Evolutionary conservation across 1,284 basidiomycete genomes (phyloP), one percentile per base, ranked within the genome.

Genomic region (Sphaerobolus stellatus): DNA sequence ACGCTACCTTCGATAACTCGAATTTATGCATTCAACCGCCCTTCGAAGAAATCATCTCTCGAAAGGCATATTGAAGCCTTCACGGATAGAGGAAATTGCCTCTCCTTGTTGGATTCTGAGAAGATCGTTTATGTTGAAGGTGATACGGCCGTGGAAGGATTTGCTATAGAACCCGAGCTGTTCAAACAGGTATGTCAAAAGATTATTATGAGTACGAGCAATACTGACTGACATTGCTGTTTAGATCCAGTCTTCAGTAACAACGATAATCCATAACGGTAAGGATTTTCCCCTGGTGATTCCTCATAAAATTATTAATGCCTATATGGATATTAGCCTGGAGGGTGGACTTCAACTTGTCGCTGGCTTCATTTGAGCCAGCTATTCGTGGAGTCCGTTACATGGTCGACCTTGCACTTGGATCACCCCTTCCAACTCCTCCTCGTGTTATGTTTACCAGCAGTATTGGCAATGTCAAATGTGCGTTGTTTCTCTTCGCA

Each of bases 201-300:
- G 6, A 20, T 38, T 51, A 16, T 27, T 38, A 6, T 50, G 16
- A 5, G 18, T 18, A 31, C 3, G 22, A 38, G 14, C 25, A 5
- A 8, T 11, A 34, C 25, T 13, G 27, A 22, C 22, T 50, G 46
- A 30, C 43, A 11, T 27, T n/a, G n/a, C 24, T 44, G 38, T 29
- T 31, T 48, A 65, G 61, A 43, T 60, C n/a, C 36, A 56, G 5
- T 5, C 50, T 13, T 44, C 64, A 34, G 58, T 71, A 8, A 66
- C 63, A 20, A 55, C 62, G 20, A 60, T 73, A 28, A 66, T 75
- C 16, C 73, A 75, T 59, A 71, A 67, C 36, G 75, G 65, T 66
- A 40, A 54, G 61, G 13, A 43, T 14, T 24, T 7, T n/a, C 22
- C 6, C 4, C 13, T 47, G 14, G 31, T 5, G 22, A n/a, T 18